Evolutionary conservation across 2,329 filamentous ascomycete species (phyloP).

Genomic region (Cordyceps pruinosa): DNA sequence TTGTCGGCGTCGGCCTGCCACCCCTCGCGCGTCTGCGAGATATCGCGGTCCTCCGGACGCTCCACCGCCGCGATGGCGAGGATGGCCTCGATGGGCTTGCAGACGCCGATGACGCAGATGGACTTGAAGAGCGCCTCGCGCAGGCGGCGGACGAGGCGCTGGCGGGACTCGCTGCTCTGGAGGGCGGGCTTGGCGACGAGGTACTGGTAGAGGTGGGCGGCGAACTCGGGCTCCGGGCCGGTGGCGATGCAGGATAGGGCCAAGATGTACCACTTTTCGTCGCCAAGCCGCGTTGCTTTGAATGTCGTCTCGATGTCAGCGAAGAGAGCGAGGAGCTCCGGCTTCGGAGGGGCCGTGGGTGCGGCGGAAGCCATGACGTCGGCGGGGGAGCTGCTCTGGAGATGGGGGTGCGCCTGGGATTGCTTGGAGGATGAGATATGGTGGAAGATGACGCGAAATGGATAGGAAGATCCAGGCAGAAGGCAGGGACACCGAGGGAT

Average conservation of each 20-base stretch:
- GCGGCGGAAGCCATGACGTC: not conserved
- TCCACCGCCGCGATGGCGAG: slow-evolving; percentile 47
- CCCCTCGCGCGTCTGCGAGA: slow-evolving; percentile 43
- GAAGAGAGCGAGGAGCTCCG: slow-evolving; percentile 4
- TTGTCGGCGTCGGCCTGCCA: slow-evolving; percentile 55
- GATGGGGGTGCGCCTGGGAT: not conserved
- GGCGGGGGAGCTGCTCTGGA: not conserved
- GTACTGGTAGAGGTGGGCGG: slow-evolving; percentile 48
- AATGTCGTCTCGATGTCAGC: slow-evolving; percentile 7
- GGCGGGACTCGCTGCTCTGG: slow-evolving; percentile 34
- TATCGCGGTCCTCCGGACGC: slow-evolving; percentile 49
- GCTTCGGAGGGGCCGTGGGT: not conserved
- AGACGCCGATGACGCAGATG: slow-evolving; percentile 52
- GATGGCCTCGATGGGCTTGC: slow-evolving; percentile 55
- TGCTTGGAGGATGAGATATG: too few relatives aligned
- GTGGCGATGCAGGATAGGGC: slow-evolving; percentile 13
- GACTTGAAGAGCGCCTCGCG: slow-evolving; percentile 54
- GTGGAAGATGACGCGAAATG: not conserved
- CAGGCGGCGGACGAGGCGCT: slow-evolving; percentile 42
- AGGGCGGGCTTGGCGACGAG: slow-evolving; percentile 43
- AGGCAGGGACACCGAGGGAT: too few relatives aligned
- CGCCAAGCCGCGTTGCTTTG: not conserved
- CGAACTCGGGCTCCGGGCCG: slow-evolving; percentile 34
- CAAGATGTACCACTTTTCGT: slow-evolving; percentile 15
- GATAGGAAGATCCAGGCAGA: too few relatives aligned